These are phyloP conservation scores for Nothophoma quercina DNA, from an alignment of 2,329 filamentous ascomycete genomes.

Conservation along the genomic window DNA sequence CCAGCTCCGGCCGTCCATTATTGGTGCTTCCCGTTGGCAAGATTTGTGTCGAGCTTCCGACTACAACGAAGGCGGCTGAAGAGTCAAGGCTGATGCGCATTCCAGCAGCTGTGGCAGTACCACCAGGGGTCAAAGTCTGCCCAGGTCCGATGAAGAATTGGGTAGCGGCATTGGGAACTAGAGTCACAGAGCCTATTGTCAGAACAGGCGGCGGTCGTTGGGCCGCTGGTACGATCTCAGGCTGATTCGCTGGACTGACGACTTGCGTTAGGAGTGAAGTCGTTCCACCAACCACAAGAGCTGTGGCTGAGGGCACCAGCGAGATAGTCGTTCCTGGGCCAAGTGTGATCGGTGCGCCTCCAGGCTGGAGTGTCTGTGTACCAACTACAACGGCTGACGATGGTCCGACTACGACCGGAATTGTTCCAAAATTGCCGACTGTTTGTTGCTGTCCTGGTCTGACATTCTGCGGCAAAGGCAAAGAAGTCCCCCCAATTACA, in stretches of 20 bases:
- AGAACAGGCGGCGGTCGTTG: constrained; percentile 44
- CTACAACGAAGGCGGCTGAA: constrained; percentile 50
- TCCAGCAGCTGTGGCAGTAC: constrained; percentile 48
- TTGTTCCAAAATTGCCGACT: constrained; percentile 32
- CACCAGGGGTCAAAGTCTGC: constrained; percentile 49
- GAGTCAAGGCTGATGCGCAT: constrained; percentile 52
- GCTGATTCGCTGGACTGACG: constrained; percentile 11
- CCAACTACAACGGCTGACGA: constrained; percentile 46
- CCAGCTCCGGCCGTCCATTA: not conserved
- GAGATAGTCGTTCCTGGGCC: constrained; percentile 42
- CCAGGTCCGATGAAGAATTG: constrained; percentile 54
- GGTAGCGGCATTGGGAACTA: constrained; percentile 56
- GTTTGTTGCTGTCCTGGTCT: constrained; percentile 9
- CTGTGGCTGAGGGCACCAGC: constrained; percentile 39
- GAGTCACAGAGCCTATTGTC: constrained; percentile 50
- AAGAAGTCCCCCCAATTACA: constrained; percentile 38
- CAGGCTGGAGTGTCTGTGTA: constrained; percentile 46
- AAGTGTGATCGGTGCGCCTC: constrained; percentile 46
- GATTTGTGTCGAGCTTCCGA: constrained; percentile 48
- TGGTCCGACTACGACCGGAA: constrained; percentile 41
- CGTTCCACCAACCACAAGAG: constrained; percentile 36
- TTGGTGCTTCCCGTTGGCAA: not conserved
- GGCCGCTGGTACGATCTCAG: not conserved
- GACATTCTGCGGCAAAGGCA: constrained; percentile 12
- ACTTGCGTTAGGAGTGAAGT: constrained; percentile 36